Percentiles rank a stretch among this genome's conserved stretches.
These are phyloP conservation scores for Cytospora schulzeri DNA, from an alignment of 2,329 filamentous ascomycete species.

Conservation along the genomic window DNA sequence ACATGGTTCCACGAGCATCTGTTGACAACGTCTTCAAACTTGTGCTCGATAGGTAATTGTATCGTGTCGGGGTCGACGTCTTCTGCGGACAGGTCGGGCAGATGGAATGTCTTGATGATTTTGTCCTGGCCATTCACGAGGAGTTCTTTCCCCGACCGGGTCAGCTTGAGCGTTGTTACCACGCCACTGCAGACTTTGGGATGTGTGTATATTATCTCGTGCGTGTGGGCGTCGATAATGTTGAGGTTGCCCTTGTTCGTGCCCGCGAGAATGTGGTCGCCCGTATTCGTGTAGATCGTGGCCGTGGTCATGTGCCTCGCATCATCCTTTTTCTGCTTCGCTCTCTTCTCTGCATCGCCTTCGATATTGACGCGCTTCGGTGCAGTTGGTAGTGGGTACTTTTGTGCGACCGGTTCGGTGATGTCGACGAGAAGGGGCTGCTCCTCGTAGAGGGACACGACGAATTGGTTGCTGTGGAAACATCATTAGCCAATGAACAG, in stretches of 20 bases:
- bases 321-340: slow-evolving; percentile 88
- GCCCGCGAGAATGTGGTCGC: slow-evolving; percentile 86
- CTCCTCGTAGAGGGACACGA: slow-evolving; percentile 91
- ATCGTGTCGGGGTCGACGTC: slow-evolving; percentile 83
- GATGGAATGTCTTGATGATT: slow-evolving; percentile 87
- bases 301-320: slow-evolving; percentile 94
- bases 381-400: slow-evolving; percentile 77
- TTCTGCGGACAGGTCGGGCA: slow-evolving; percentile 73
- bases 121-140: slow-evolving; percentile 93
- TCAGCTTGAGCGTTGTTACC: slow-evolving; percentile 84
- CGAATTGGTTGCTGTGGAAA: slow-evolving; percentile 71
- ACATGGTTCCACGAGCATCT: slow-evolving; percentile 95
- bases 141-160: slow-evolving; percentile 80
- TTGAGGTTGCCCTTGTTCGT: slow-evolving; percentile 97
- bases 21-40: slow-evolving; percentile 97
- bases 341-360: slow-evolving; percentile 68
- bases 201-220: slow-evolving; percentile 78
- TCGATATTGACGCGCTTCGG: slow-evolving; percentile 75
- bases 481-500: slow-evolving; percentile 29
- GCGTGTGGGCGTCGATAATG: slow-evolving; percentile 82
- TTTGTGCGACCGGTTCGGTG: slow-evolving; percentile 67
- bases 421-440: slow-evolving; percentile 87
- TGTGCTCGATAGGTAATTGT: slow-evolving; percentile 90
- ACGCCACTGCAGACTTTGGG: slow-evolving; percentile 85
- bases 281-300: slow-evolving; percentile 81